Evolutionary conservation across 768 basidiomycete species (phyloP), one percentile per base, ranked within the genome.

Genomic region (Russula ochroleuca): DNA sequence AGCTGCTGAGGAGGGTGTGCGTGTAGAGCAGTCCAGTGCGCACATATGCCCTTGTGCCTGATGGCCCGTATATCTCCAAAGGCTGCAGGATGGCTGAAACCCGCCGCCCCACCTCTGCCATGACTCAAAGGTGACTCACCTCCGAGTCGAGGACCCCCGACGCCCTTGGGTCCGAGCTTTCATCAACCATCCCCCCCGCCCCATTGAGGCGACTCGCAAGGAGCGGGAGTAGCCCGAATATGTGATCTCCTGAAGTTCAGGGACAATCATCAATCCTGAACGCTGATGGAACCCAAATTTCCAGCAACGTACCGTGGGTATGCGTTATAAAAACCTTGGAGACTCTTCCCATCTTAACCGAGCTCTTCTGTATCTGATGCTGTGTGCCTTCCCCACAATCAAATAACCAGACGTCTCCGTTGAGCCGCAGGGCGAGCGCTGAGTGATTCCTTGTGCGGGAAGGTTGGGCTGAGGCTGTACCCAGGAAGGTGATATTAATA

Each of bases 331-430:
- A 93, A 31, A 95, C 83, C 73, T 92, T 92, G 63, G 82, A 80
- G 53, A 94, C 86, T 70, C 74, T 86, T 35, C 90, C 86, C 85
- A 91, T 87, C 73, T 84, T 88, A n/a, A 94, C 79, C 1, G 60
- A 68, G 65, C 87, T 88, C 72, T 81, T 83, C 73, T 91, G 88
- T 5, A 92, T 68, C 68, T 85, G 90, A 69, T 87, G 83, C 69
- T 92, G 90, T 3, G 90, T 92, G 15, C 85, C 89, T 73, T 92
- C 90, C 23, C 90, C 90, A 72, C 90, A 92, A 71, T 92, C 90
- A 68, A 92, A 92, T 8, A 92, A 72, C 90, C 90, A 92, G 60
- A 90, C 83, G 76, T 88, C 84, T 19, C 83, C 79, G 19, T 80
- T 81, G 11, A 91, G 75, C 23, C 85, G 81, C 8, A 92, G 70